These are phyloP conservation scores for Polychaeton citri DNA, from an alignment of 2,329 filamentous ascomycete species.

Conservation along the genomic window DNA sequence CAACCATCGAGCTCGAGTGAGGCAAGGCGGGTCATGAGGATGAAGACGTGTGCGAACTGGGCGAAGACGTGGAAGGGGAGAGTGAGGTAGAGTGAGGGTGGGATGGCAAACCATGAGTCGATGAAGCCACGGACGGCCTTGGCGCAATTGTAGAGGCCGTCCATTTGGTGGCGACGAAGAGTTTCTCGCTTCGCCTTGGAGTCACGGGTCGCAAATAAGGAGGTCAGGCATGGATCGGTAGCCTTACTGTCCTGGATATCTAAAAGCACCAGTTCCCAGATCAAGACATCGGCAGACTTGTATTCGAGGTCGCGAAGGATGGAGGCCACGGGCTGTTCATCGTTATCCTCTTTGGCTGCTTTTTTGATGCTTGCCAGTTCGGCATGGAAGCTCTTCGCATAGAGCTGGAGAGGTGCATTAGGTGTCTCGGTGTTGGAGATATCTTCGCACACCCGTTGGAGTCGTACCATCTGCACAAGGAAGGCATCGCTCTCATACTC, in stretches of 20 bases:
- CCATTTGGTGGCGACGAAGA: slow-evolving; percentile 12
- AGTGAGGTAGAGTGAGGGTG: slow-evolving; percentile 11
- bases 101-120: slow-evolving; percentile 15
- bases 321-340: not conserved
- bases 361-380: slow-evolving; percentile 13
- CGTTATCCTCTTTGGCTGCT: not conserved
- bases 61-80: slow-evolving; percentile 17
- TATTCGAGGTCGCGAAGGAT: slow-evolving; percentile 13
- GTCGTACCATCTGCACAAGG: slow-evolving; percentile 16
- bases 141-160: slow-evolving; percentile 14
- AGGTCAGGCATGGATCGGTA: not conserved
- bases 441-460: slow-evolving; percentile 15
- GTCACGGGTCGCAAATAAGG: slow-evolving; percentile 8
- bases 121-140: slow-evolving; percentile 12
- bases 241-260: slow-evolving; percentile 6
- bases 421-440: slow-evolving; percentile 11
- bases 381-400: slow-evolving; percentile 14
- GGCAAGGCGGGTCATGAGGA: slow-evolving; percentile 15
- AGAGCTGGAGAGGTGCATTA: slow-evolving; percentile 13
- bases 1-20: slow-evolving; percentile 18
- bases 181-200: not conserved
- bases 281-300: slow-evolving; percentile 13
- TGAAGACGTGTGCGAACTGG: slow-evolving; percentile 18
- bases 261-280: slow-evolving; percentile 14
- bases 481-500: slow-evolving; percentile 16